Percentiles rank a stretch among this genome's conserved stretches.
These are phyloP conservation scores for Neopestalotiopsis sp. DNA, from an alignment of 2,329 filamentous ascomycete genomes.

Conservation along the genomic window DNA sequence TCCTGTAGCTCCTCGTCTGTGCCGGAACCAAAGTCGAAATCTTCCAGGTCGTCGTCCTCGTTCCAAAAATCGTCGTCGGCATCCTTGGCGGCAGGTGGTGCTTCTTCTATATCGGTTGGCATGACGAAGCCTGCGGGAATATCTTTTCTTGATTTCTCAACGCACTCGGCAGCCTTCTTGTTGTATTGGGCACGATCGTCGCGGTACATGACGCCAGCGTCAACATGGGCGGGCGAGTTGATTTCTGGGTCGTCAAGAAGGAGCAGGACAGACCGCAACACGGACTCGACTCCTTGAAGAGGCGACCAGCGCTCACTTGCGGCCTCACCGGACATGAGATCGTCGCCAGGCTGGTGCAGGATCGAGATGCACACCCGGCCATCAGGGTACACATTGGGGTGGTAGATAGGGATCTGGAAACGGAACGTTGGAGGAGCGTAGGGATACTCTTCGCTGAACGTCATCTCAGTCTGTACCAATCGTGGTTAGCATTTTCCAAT, in stretches of 20 bases:
- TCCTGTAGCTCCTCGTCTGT: conserved; percentile 67
- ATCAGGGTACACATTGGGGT: conserved; percentile 93
- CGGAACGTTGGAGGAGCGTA: conserved; percentile 88
- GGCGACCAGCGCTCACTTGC: conserved; percentile 95
- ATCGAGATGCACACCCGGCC: conserved; percentile 96
- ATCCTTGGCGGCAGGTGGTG: conserved; percentile 66
- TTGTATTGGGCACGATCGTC: conserved; percentile 75
- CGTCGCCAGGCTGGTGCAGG: conserved; percentile 88
- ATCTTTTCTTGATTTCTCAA: conserved; percentile 76
- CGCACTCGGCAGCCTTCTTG: conserved; percentile 68
- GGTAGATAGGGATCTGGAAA: conserved; percentile 79
- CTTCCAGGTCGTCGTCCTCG: conserved; percentile 75
- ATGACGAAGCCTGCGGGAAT: conserved; percentile 82
- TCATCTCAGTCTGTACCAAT: conserved; percentile 72
- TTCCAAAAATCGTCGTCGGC: conserved; percentile 85
- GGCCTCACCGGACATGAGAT: conserved; percentile 87
- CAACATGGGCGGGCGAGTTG: conserved; percentile 91
- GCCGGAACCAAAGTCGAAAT: conserved; percentile 71
- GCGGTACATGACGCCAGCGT: conserved; percentile 85
- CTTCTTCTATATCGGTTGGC: conserved; percentile 73
- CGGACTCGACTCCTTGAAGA: conserved; percentile 91
- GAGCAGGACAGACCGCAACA: conserved; percentile 89
- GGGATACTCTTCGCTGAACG: conserved; percentile 87
- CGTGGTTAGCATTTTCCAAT: background rate
- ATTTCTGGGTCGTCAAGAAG: conserved; percentile 94